phyloP scores from a whole-genome alignment of 1,284 basidiomycete genomes.

The Pseudozyma pruni region DNA sequence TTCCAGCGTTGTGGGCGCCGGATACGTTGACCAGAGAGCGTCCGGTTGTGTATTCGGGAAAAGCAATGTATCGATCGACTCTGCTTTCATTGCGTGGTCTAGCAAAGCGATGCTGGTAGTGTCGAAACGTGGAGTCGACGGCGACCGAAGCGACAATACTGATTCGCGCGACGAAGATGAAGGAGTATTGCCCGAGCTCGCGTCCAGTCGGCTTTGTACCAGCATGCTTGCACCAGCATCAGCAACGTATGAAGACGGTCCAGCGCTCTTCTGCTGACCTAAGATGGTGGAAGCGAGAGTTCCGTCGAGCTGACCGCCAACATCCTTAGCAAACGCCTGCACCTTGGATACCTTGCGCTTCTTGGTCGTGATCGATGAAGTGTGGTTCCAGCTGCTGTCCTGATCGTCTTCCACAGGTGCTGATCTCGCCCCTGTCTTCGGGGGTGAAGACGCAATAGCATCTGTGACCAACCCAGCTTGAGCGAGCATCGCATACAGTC shows the following conservation, averaged over 20 bases:
- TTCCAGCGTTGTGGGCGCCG: too few species aligned
- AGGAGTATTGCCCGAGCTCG: neutral
- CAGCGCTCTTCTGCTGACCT: too few species aligned
- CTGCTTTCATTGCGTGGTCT: neutral
- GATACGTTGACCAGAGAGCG: too few species aligned
- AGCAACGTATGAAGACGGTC: too few species aligned
- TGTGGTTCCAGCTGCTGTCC: slow-evolving; percentile 14
- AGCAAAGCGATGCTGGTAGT: neutral
- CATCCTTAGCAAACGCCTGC: slow-evolving; percentile 22
- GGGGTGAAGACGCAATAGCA: too few species aligned
- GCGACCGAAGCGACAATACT: slow-evolving; percentile 11
- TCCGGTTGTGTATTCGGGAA: neutral
- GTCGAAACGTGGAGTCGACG: slow-evolving; percentile 15
- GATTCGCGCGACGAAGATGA: slow-evolving; percentile 13
- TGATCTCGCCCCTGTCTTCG: too few species aligned
- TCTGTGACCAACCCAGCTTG: slow-evolving; percentile 24
- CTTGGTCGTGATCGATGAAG: slow-evolving; percentile 27
- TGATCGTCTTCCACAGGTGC: too few species aligned
- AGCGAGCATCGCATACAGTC: slow-evolving; percentile 11
- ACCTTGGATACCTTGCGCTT: slow-evolving; percentile 19
- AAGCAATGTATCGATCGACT: neutral
- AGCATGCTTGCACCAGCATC: too few species aligned
- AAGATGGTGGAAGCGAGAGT: too few species aligned
- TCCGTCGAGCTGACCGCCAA: slow-evolving; percentile 14
- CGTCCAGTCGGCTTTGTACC: neutral